Base-by-base conservation (phyloP, 805 yeast genomes). In the Lachancea mirantina region DNA sequence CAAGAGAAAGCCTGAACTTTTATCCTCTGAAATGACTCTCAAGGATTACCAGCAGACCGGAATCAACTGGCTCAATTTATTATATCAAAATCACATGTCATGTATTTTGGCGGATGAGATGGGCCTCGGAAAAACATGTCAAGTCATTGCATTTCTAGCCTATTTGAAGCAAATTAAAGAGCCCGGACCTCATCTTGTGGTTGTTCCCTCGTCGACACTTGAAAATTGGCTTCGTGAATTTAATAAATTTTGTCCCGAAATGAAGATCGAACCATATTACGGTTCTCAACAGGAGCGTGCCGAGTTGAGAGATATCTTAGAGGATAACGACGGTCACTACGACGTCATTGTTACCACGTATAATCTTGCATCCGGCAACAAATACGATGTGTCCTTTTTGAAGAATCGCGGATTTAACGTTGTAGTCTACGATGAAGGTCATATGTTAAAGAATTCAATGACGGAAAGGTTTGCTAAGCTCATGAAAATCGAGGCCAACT, bases 151-250 rank as follows among this genome's bases (percentile, higher is more conserved):
- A 6, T 92, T 92, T 52, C 62, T 92, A 52, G 87, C 97, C 1
- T 78, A 81, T 50, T 67, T 92, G 49, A 84, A 84, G 51, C 79
- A 83, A 45, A 59, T 58, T 18, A 55, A 61, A 5, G 64, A 65
- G 29, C 53, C 56, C 2, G 94, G 94, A 0, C 96, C 96, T 1
- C 97, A 92, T 65, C 64, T 92, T 38, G 82, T 92, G 20, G 92
- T 92, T 20, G 97, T 94, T 17, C 99, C 99, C 1, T 76, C 96
- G 0, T 89, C 97, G 0, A 92, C 99, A 0, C 66, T 92, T 38
- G 99, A 92, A 55, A 92, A 92, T 59, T 92, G 99, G 99, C 66
- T 92, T 41, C 72, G 99, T 54, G 99, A 92, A 55, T 87, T 92
- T 56, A 70, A 76, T 39, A 79, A 85, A 51, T 92, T 92, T 56